Percentiles rank a stretch among this genome's conserved stretches.
Evolutionary conservation across 2,329 filamentous ascomycete genomes (phyloP).

Genomic region (Periconia digitata): DNA sequence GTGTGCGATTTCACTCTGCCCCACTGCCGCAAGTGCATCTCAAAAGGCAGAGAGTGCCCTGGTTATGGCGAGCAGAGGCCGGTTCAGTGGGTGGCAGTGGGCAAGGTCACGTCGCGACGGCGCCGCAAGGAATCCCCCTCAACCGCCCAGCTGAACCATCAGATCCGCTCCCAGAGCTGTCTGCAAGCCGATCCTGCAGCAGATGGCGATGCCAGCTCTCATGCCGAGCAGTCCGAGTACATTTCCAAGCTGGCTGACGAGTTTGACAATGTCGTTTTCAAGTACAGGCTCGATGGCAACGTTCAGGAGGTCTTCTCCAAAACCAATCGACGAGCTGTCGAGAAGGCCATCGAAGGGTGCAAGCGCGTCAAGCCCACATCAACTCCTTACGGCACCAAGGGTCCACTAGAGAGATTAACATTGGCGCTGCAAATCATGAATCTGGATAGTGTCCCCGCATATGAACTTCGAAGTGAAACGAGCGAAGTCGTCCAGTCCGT

Average conservation of each 20-base stretch:
- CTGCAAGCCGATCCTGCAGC: constrained; percentile 12
- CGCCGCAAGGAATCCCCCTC: constrained; percentile 5
- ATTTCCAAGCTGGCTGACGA: constrained; percentile 10
- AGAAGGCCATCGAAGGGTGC: constrained; percentile 5
- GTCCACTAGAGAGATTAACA: constrained; percentile 10
- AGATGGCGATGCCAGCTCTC: constrained; percentile 6
- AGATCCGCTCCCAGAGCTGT: neutral
- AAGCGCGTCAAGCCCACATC: neutral
- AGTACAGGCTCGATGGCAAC: neutral
- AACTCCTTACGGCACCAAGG: neutral
- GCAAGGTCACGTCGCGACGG: constrained; percentile 29
- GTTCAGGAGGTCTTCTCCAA: neutral
- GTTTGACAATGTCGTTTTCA: neutral
- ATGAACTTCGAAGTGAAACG: constrained; percentile 25
- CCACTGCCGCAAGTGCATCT: constrained; percentile 34
- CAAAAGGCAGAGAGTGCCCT: constrained; percentile 29
- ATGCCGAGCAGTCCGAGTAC: constrained; percentile 16
- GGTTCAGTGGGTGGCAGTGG: constrained; percentile 34
- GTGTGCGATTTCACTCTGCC: constrained; percentile 38
- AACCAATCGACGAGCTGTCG: constrained; percentile 10
- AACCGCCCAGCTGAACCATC: neutral
- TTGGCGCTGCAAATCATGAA: constrained; percentile 18
- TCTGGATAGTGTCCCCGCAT: constrained; percentile 22
- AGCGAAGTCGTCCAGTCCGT: constrained; percentile 34
- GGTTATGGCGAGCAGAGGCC: constrained; percentile 38